Conservation (phyloP, 2,329 filamentous ascomycete species). For the Paracoccidioides brasiliensis region DNA sequence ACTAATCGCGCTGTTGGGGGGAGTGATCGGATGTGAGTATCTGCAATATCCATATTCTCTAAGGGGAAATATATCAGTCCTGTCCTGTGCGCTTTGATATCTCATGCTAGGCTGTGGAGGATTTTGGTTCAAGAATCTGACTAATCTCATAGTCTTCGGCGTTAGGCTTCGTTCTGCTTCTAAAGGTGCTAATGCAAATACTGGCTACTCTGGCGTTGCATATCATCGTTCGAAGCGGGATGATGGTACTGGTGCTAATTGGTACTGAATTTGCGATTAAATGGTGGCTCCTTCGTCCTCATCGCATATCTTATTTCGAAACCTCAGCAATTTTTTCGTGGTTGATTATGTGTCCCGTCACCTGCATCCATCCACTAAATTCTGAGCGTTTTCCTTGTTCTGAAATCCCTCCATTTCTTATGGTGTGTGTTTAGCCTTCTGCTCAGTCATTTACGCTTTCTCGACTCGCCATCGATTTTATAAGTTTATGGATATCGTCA, state of each 20-base stretch:
- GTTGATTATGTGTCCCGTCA: not conserved
- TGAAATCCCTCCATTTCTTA: slow-evolving; percentile 11
- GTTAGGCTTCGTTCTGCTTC: slow-evolving; percentile 77
- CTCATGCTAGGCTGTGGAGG: slow-evolving; percentile 59
- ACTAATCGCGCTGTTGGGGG: slow-evolving; percentile 63
- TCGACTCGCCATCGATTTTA: slow-evolving; percentile 3
- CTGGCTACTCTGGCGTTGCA: slow-evolving; percentile 28
- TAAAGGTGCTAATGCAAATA: slow-evolving; percentile 48
- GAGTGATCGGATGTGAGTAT: slow-evolving; percentile 94
- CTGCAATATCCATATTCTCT: slow-evolving; percentile 53
- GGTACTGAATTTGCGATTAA: slow-evolving; percentile 30
- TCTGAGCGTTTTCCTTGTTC: slow-evolving; percentile 8
- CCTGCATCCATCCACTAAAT: slow-evolving; percentile 1
- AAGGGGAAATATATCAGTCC: slow-evolving; percentile 70
- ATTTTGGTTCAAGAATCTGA: slow-evolving; percentile 59
- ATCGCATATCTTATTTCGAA: slow-evolving; percentile 7
- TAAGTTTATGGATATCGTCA: slow-evolving; percentile 11
- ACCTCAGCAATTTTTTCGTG: slow-evolving; percentile 2
- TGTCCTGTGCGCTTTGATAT: slow-evolving; percentile 66
- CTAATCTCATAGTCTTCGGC: slow-evolving; percentile 73
- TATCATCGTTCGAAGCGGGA: slow-evolving; percentile 42
- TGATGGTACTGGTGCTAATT: slow-evolving; percentile 38
- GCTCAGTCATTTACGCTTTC: slow-evolving; percentile 4
- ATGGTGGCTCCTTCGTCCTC: slow-evolving; percentile 13
- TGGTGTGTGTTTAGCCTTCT: slow-evolving; percentile 8